phyloP scores from a whole-genome alignment of 1,139 yeast genomes.

The Yamadazyma triangularis region DNA sequence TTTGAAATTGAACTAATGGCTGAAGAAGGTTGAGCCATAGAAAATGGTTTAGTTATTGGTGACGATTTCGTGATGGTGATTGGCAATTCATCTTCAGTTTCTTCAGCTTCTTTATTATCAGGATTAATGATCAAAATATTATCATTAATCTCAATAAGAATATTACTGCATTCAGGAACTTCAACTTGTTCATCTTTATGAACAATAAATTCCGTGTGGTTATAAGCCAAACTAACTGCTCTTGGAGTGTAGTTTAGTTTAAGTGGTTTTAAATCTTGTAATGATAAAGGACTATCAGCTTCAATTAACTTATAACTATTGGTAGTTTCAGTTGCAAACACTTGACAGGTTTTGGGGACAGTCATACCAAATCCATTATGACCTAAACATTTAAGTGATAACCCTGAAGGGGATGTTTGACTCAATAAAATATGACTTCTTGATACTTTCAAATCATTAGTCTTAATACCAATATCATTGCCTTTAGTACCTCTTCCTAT shows the following conservation, averaged over 20 bases:
- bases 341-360: conserved; percentile 48
- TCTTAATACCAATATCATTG: conserved; percentile 52
- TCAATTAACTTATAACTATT: conserved; percentile 31
- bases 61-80: conserved; percentile 3
- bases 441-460: conserved; percentile 58
- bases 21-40: no score
- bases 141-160: conserved; percentile 58
- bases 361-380: conserved; percentile 65
- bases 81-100: conserved; percentile 38
- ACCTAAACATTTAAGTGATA: conserved; percentile 56
- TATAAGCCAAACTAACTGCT: conserved; percentile 38
- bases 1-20: no score
- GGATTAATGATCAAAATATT: conserved; percentile 55
- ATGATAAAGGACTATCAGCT: conserved; percentile 19
- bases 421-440: conserved; percentile 53
- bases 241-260: conserved; percentile 17
- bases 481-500: conserved; percentile 67
- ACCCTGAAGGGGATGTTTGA: conserved; percentile 18
- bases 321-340: conserved; percentile 22
- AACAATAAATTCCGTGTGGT: conserved; percentile 55
- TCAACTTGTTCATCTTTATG: conserved; percentile 49
- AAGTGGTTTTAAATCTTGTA: conserved; percentile 1
- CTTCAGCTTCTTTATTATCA: conserved; percentile 37
- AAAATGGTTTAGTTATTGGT: no score
- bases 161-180: conserved; percentile 53